Evolutionary conservation across 345 rosid species (phyloP).

Genomic region (Bruguiera parviflora): DNA sequence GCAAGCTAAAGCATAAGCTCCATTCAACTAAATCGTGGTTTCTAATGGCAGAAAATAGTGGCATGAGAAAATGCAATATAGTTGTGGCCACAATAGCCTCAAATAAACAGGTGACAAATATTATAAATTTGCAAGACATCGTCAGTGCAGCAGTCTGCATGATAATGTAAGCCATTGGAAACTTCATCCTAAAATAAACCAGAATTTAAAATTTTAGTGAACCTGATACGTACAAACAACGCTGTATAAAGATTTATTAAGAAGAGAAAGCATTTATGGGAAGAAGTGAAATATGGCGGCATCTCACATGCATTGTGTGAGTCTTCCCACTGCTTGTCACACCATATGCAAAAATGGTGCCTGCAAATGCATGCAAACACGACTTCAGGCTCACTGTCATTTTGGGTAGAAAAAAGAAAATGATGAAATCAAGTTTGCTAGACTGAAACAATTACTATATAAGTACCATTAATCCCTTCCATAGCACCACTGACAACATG

Average conservation of each 20-base stretch:
- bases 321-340: slow-evolving; percentile 99
- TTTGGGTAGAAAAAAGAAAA: not conserved
- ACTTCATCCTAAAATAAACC: too few relatives aligned
- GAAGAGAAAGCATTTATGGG: not conserved
- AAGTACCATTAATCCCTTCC: slow-evolving; percentile 92
- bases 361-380: slow-evolving; percentile 40
- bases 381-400: slow-evolving; percentile 13
- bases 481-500: slow-evolving; percentile 92
- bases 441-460: slow-evolving; percentile 4
- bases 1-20: not conserved
- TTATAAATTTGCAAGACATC: not conserved
- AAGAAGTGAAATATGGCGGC: slow-evolving; percentile 5
- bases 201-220: too few relatives aligned
- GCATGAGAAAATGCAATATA: too few relatives aligned
- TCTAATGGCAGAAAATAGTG: too few relatives aligned
- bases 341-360: slow-evolving; percentile 97
- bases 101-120: not conserved
- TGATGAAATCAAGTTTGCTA: slow-evolving; percentile 12
- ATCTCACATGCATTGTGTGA: slow-evolving; percentile 98
- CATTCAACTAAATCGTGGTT: too few relatives aligned
- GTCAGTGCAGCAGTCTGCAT: not conserved
- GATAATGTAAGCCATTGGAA: too few relatives aligned
- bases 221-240: too few relatives aligned
- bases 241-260: too few relatives aligned
- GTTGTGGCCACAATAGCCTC: not conserved